A percentile compares a stretch with the other conserved stretches of the same genome.
These are phyloP conservation scores for Dovyalis caffra DNA, from an alignment of 345 rosid genomes.

Conservation along the genomic window DNA sequence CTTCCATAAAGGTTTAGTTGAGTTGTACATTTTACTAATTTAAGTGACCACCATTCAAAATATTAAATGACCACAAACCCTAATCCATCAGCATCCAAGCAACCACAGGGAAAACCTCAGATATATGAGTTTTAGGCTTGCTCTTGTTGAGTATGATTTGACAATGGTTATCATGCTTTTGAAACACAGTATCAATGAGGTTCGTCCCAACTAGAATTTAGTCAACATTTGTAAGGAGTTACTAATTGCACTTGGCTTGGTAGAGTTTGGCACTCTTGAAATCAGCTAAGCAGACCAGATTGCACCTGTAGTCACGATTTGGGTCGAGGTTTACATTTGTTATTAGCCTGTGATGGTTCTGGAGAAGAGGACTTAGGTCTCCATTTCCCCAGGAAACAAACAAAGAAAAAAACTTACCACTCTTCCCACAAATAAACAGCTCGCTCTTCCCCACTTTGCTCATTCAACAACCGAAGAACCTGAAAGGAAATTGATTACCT, in stretches of 20 bases:
- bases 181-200: neutral
- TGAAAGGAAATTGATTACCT: constrained; percentile 33
- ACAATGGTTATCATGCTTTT: neutral
- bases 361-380: neutral
- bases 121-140: no score
- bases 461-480: constrained; percentile 91
- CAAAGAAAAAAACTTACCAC: constrained; percentile 46
- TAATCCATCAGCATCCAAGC: no score
- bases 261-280: neutral
- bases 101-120: no score
- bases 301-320: neutral
- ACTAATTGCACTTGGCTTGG: neutral
- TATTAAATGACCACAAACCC: no score
- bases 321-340: neutral
- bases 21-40: no score
- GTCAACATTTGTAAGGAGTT: neutral
- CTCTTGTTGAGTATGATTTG: neutral
- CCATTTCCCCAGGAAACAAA: neutral
- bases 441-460: constrained; percentile 78
- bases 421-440: constrained; percentile 77
- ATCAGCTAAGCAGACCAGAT: neutral
- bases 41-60: no score
- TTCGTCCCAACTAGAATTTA: neutral
- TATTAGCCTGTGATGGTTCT: neutral
- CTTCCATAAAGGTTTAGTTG: no score